Conservation (phyloP, 1,284 basidiomycete species). For the Pseudozyma pruni region DNA sequence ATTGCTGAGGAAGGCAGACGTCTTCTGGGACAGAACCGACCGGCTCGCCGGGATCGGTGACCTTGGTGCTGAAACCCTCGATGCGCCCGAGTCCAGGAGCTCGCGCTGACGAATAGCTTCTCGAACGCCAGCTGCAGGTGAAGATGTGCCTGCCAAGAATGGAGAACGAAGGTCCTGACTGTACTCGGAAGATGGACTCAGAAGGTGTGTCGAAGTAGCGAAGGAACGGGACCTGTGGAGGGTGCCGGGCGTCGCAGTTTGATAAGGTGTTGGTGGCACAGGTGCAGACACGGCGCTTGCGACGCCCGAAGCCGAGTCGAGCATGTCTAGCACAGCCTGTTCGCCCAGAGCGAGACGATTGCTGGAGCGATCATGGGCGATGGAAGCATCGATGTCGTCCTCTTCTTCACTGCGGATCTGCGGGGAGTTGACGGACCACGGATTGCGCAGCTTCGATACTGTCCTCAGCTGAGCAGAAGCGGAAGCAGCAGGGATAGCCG, state of each 20-base stretch:
- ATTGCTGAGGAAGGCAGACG: constrained; percentile 25
- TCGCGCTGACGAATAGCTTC: constrained; percentile 44
- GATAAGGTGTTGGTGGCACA: constrained; percentile 24
- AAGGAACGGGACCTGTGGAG: constrained; percentile 35
- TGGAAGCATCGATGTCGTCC: constrained; percentile 39
- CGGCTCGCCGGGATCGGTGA: constrained; percentile 23
- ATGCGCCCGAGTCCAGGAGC: constrained; percentile 30
- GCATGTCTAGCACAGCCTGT: constrained; percentile 54
- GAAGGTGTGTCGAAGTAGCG: constrained; percentile 24
- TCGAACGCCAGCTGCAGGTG: constrained; percentile 34
- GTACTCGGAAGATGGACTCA: constrained; percentile 43
- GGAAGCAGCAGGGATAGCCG: constrained; percentile 23
- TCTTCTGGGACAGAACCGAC: constrained; percentile 22
- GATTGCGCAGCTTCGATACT: constrained; percentile 24
- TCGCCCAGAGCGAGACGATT: constrained; percentile 34
- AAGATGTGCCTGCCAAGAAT: constrained; percentile 32
- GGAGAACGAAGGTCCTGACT: constrained; percentile 41
- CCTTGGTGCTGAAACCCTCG: neutral
- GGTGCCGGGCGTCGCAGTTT: constrained; percentile 39
- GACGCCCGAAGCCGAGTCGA: constrained; percentile 34
- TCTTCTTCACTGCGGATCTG: constrained; percentile 37
- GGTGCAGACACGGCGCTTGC: constrained; percentile 22
- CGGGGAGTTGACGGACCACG: constrained; percentile 25
- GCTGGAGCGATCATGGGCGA: constrained; percentile 31
- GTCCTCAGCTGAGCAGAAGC: constrained; percentile 21